A percentile compares a stretch with the other conserved stretches of the same genome.
Conservation (phyloP, 177 flowering plant species). For the Vitis hybrid region DNA sequence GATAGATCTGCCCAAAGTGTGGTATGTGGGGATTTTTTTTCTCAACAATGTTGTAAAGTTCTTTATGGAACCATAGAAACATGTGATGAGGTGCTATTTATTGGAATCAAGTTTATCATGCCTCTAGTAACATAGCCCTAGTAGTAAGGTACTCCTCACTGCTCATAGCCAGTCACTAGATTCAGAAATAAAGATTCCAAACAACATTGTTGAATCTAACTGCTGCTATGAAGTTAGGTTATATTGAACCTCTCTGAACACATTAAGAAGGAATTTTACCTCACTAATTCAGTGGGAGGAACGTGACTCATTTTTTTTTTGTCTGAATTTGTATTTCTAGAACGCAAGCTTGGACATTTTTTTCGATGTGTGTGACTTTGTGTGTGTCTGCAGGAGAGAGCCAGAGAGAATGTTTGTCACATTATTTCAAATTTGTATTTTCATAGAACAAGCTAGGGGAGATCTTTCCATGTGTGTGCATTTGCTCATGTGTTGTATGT, state of each 20-base stretch:
- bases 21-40: conserved; percentile 48
- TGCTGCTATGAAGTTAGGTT: background rate
- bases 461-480: too few species aligned
- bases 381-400: too few species aligned
- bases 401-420: too few species aligned
- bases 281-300: background rate
- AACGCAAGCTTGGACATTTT: too few species aligned
- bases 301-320: too few species aligned
- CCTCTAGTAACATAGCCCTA: background rate
- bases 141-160: background rate
- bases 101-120: background rate
- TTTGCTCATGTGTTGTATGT: too few species aligned
- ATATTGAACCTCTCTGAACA: background rate
- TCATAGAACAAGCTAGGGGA: too few species aligned
- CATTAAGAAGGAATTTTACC: background rate
- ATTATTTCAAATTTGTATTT: too few species aligned
- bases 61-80: background rate
- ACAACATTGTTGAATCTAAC: background rate
- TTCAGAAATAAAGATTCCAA: conserved; percentile 1
- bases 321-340: too few species aligned
- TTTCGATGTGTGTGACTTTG: too few species aligned
- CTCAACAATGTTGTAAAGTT: too few species aligned
- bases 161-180: too few species aligned
- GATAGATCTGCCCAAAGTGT: conserved; percentile 98
- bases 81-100: background rate